A percentile compares a stretch with the other conserved stretches of the same genome.
Conservation (phyloP, 129 eudicot species). For the Kitagawia praeruptora region DNA sequence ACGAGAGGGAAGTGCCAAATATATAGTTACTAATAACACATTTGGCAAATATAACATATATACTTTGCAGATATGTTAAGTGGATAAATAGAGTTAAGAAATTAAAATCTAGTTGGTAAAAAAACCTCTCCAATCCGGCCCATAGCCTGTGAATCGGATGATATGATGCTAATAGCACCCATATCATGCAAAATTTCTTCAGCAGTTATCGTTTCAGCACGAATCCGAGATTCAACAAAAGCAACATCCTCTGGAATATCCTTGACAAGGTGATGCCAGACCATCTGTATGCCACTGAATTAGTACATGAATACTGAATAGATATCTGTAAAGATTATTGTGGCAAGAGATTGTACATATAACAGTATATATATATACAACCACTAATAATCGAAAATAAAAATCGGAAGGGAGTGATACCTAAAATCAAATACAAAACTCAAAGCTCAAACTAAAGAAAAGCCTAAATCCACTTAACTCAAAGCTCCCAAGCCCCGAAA, state of each 20-base stretch:
- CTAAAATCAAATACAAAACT: no score
- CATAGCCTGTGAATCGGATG: conserved; percentile 99
- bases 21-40: no score
- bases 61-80: not conserved
- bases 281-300: conserved; percentile 55
- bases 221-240: conserved; percentile 93
- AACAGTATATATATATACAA: no score
- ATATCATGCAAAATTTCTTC: conserved; percentile 98
- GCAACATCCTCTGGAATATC: conserved; percentile 87
- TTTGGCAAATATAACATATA: not conserved
- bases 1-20: not conserved
- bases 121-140: conserved; percentile 96
- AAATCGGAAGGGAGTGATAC: no score
- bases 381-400: no score
- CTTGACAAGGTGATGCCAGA: conserved; percentile 99
- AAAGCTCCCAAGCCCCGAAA: no score
- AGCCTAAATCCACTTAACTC: no score
- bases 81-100: not conserved
- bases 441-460: no score
- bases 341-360: no score
- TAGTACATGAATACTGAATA: not conserved
- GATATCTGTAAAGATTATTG: not conserved
- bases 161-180: conserved; percentile 96
- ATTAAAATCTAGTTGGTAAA: not conserved
- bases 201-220: conserved; percentile 96